These are phyloP conservation scores for Aureobasidium melanogenum DNA, from an alignment of 2,329 filamentous ascomycete genomes.

Conservation along the genomic window DNA sequence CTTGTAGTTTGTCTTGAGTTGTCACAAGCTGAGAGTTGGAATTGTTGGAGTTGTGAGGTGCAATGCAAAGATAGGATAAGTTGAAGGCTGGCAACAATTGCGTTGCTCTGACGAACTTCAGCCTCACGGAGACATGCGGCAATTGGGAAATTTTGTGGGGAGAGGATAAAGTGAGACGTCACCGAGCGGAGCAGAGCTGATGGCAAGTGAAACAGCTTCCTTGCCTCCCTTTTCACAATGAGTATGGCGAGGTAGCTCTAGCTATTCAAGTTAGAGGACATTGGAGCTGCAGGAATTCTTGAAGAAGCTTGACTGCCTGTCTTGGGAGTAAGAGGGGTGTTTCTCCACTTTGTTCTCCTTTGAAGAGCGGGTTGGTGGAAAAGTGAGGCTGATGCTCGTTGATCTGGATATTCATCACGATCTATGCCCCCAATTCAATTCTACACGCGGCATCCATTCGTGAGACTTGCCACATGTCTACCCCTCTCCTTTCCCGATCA, in stretches of 20 bases:
- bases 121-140: no score
- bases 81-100: background rate
- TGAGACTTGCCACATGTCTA: no score
- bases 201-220: constrained; percentile 2
- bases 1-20: background rate
- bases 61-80: background rate
- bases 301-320: background rate
- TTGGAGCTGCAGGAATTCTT: background rate
- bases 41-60: no score
- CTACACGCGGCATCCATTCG: background rate
- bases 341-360: background rate
- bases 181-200: background rate
- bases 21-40: no score
- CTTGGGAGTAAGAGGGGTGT: background rate
- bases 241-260: background rate
- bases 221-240: background rate
- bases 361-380: no score
- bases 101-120: constrained; percentile 1
- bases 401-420: background rate
- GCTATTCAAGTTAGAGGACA: no score
- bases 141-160: background rate
- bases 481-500: background rate
- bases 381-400: background rate
- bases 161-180: background rate
- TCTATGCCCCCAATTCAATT: background rate